Percentiles rank a stretch among this genome's conserved stretches.
Conservation (phyloP, 176 grass and related monocot species). For the Carex scoparia region DNA sequence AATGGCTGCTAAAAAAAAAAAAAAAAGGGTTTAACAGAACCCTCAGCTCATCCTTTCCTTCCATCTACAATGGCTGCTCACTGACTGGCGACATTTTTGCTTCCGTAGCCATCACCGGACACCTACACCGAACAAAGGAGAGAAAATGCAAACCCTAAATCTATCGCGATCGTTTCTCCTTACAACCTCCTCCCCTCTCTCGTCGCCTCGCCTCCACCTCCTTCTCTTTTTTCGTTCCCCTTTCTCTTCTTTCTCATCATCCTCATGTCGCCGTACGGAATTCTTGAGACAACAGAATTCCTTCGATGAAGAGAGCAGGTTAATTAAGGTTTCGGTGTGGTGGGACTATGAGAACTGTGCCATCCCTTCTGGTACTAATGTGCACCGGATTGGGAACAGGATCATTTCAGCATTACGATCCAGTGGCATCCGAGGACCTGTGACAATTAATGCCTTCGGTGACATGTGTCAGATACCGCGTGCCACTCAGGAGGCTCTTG, state of each 20-base stretch:
- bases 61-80: conserved; percentile 1
- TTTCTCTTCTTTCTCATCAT: not conserved
- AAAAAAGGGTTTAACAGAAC: not conserved
- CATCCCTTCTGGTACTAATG: conserved; percentile 53
- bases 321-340: conserved; percentile 72
- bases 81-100: not conserved
- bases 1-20: no score
- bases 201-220: not conserved
- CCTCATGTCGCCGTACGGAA: not conserved
- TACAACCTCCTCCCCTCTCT: not conserved
- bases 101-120: not conserved
- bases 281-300: conserved; percentile 16
- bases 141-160: conserved; percentile 20
- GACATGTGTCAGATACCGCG: conserved; percentile 60
- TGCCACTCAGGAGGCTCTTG: conserved; percentile 52
- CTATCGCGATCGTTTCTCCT: conserved; percentile 4
- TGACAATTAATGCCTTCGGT: conserved; percentile 80
- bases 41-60: not conserved
- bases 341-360: conserved; percentile 98
- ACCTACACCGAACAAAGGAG: not conserved
- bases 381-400: conserved; percentile 42
- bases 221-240: not conserved
- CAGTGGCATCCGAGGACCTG: conserved; percentile 61
- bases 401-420: conserved; percentile 62
- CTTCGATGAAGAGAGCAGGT: conserved; percentile 31